phyloP scores from a whole-genome alignment of 441 rosid species.

The Pelargonium australe region DNA sequence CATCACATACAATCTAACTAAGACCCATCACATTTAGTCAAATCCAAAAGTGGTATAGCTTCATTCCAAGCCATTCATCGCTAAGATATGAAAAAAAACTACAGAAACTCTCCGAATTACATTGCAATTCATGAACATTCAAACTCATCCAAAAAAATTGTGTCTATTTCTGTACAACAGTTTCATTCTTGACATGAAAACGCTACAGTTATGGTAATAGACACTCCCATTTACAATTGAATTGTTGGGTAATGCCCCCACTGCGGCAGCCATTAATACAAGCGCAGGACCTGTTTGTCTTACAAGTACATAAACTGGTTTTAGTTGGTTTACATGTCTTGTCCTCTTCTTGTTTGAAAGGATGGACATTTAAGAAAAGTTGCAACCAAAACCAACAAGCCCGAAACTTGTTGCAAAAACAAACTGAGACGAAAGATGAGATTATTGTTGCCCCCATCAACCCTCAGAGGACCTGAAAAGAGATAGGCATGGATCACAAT shows the following conservation, averaged over 20 bases:
- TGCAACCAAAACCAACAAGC: constrained; percentile 67
- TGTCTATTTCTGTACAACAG: constrained; percentile 46
- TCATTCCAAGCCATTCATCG: constrained; percentile 33
- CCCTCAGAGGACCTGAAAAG: constrained; percentile 86
- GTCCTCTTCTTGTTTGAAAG: constrained; percentile 55
- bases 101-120: constrained; percentile 30
- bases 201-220: constrained; percentile 41
- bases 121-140: constrained; percentile 37
- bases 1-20: constrained; percentile 30
- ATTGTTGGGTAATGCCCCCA: constrained; percentile 40
- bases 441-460: constrained; percentile 87
- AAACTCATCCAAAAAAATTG: constrained; percentile 26
- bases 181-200: constrained; percentile 31
- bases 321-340: constrained; percentile 46
- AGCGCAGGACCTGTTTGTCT: constrained; percentile 41
- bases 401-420: constrained; percentile 62
- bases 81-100: constrained; percentile 25
- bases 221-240: constrained; percentile 42
- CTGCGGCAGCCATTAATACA: constrained; percentile 48
- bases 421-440: constrained; percentile 75
- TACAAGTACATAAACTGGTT: constrained; percentile 43
- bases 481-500: constrained; percentile 40
- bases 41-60: constrained; percentile 14
- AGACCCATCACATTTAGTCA: constrained; percentile 28
- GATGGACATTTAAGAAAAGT: constrained; percentile 39